Conservation (phyloP, 768 basidiomycete genomes). For the Pholiota conissans region DNA sequence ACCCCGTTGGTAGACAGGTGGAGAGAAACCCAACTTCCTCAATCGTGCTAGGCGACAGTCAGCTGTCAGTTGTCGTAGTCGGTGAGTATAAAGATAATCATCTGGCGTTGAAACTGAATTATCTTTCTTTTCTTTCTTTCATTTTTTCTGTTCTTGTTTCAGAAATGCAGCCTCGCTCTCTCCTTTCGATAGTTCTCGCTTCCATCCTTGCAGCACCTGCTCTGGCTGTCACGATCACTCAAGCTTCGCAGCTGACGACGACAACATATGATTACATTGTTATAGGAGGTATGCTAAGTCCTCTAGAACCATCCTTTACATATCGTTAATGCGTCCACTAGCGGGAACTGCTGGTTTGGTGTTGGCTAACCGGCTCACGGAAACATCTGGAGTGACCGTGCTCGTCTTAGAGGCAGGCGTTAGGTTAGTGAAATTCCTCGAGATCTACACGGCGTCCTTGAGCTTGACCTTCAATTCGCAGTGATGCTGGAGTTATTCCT, state of each 20-base stretch:
- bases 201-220: background rate
- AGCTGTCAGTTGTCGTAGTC: background rate
- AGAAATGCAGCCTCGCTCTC: background rate
- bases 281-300: conserved; percentile 5
- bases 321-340: background rate
- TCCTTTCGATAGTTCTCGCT: background rate
- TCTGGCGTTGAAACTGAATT: background rate
- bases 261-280: conserved; percentile 12
- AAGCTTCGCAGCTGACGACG: background rate
- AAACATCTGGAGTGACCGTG: conserved; percentile 1
- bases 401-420: conserved; percentile 14
- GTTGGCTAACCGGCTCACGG: conserved; percentile 10
- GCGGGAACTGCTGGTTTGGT: conserved; percentile 12
- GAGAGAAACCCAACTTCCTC: background rate
- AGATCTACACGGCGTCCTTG: background rate
- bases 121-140: background rate
- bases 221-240: background rate
- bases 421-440: background rate
- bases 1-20: background rate
- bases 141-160: background rate
- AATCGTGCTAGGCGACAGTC: background rate
- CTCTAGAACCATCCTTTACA: background rate
- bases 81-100: background rate
- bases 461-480: background rate
- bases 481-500: conserved; percentile 14